Evolutionary conservation across 2,329 filamentous ascomycete species (phyloP).

Genomic region (Teratosphaeria epicoccoides): DNA sequence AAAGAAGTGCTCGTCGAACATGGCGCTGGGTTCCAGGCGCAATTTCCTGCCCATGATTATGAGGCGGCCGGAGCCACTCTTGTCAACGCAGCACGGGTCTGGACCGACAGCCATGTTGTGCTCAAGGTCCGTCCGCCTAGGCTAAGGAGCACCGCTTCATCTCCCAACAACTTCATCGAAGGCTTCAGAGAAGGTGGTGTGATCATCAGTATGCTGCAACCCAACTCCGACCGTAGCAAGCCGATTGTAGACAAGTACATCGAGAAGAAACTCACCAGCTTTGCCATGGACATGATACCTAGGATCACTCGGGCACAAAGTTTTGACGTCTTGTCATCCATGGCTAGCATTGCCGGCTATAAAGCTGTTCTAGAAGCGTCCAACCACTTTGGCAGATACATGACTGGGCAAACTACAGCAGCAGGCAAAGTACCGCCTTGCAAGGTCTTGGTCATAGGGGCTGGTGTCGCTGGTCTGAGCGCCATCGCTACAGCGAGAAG

Average conservation of each 20-base stretch:
- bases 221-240: constrained; percentile 57
- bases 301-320: constrained; percentile 80
- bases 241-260: constrained; percentile 63
- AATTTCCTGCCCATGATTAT: constrained; percentile 69
- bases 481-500: constrained; percentile 78
- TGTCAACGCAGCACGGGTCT: constrained; percentile 59
- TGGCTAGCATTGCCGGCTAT: constrained; percentile 92
- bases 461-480: constrained; percentile 77
- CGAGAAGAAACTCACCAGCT: constrained; percentile 58
- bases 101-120: constrained; percentile 65
- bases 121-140: constrained; percentile 74
- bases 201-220: constrained; percentile 74
- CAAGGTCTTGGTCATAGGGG: constrained; percentile 83
- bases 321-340: constrained; percentile 77
- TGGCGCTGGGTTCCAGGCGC: constrained; percentile 66
- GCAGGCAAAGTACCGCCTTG: constrained; percentile 84
- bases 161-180: constrained; percentile 53
- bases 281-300: constrained; percentile 90
- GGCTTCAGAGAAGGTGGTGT: constrained; percentile 59
- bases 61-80: constrained; percentile 67
- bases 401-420: constrained; percentile 82
- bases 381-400: constrained; percentile 77
- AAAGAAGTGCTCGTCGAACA: constrained; percentile 65
- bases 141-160: constrained; percentile 34
- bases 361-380: constrained; percentile 84